These are phyloP conservation scores for Simmondsia chinensis DNA, from an alignment of 148 eudicot species.

Conservation along the genomic window DNA sequence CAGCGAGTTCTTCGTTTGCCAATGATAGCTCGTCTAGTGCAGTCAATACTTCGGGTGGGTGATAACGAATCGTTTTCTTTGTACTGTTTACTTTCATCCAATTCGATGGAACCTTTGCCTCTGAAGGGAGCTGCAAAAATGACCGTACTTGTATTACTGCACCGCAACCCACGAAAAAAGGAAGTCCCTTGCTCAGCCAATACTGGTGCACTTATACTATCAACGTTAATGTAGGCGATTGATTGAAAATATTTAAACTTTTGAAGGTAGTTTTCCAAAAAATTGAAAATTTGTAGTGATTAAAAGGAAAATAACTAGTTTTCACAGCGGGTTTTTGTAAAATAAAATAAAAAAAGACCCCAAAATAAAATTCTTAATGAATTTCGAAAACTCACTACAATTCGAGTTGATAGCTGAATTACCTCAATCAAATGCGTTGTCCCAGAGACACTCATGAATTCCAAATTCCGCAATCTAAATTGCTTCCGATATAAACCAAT, in stretches of 20 bases:
- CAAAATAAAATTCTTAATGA: neutral
- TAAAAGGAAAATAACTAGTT: no score
- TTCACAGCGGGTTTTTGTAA: neutral
- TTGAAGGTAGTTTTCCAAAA: no score
- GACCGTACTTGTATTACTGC: no score
- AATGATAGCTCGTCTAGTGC: constrained; percentile 65
- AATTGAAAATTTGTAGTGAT: no score
- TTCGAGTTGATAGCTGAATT: constrained; percentile 1
- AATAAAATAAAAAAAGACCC: neutral
- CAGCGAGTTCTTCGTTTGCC: constrained; percentile 74
- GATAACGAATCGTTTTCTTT: constrained; percentile 86
- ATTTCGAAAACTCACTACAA: neutral
- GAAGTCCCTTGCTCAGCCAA: no score
- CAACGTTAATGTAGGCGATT: no score
- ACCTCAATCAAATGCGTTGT: constrained; percentile 94
- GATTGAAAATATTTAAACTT: no score
- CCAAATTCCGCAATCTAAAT: constrained; percentile 50
- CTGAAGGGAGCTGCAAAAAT: constrained; percentile 59
- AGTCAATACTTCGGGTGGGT: constrained; percentile 77
- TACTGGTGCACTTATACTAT: no score
- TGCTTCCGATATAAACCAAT: constrained; percentile 59
- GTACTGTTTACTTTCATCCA: constrained; percentile 96
- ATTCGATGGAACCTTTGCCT: constrained; percentile 58
- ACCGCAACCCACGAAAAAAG: no score
- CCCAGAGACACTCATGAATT: constrained; percentile 62